Conservation (phyloP, 805 yeast genomes). For the Myxozyma geophila region DNA sequence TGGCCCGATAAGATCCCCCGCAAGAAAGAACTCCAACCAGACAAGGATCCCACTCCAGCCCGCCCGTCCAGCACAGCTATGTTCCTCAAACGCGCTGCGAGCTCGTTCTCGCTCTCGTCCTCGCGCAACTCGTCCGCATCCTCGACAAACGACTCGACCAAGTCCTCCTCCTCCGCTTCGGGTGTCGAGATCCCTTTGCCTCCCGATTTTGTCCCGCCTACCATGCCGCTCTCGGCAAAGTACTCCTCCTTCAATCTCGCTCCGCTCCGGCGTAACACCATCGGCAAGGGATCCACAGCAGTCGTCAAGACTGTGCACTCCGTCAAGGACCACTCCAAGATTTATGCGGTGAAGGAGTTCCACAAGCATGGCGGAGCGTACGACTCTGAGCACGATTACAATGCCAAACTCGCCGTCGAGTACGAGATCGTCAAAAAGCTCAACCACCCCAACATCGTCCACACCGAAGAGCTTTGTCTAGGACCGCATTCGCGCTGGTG, state of each 20-base stretch:
- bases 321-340: constrained; percentile 34
- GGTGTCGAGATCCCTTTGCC: constrained; percentile 21
- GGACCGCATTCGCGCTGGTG: constrained; percentile 43
- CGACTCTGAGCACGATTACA: constrained; percentile 57
- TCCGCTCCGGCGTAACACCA: constrained; percentile 27
- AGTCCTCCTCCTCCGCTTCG: constrained; percentile 9
- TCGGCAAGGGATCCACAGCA: constrained; percentile 47
- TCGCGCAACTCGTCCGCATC: constrained; percentile 7
- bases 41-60: too few species aligned
- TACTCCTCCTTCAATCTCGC: constrained; percentile 24
- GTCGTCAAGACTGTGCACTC: constrained; percentile 40
- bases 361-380: constrained; percentile 64
- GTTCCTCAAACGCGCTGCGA: constrained; percentile 28
- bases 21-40: too few species aligned
- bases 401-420: constrained; percentile 76
- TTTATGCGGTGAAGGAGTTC: constrained; percentile 89
- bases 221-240: constrained; percentile 31
- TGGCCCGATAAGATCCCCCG: too few species aligned
- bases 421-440: constrained; percentile 80
- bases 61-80: constrained; percentile 1
- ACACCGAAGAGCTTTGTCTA: constrained; percentile 64
- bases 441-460: constrained; percentile 76
- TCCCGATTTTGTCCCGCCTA: constrained; percentile 28
- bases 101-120: constrained; percentile 16
- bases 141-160: constrained; percentile 1